Percentiles rank a stretch among this genome's conserved stretches.
These are phyloP conservation scores for Kazachstania psychrophila DNA, from an alignment of 805 yeast genomes.

Conservation along the genomic window DNA sequence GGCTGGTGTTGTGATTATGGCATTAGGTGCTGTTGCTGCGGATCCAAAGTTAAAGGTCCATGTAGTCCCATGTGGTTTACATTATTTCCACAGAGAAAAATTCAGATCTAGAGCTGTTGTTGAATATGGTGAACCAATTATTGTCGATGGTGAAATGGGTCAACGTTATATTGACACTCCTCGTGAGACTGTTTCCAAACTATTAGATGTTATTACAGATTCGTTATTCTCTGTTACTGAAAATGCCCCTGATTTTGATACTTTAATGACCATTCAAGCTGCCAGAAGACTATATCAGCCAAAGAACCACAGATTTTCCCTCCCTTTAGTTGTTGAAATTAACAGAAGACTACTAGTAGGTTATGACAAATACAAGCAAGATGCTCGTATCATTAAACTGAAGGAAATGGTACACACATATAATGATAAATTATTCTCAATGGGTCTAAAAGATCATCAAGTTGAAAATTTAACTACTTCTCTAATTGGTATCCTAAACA, in stretches of 20 bases:
- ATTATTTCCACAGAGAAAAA: slow-evolving; percentile 88
- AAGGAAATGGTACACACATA: slow-evolving; percentile 57
- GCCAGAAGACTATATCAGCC: slow-evolving; percentile 67
- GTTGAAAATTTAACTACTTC: slow-evolving; percentile 41
- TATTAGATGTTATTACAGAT: slow-evolving; percentile 62
- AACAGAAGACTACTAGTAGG: slow-evolving; percentile 81
- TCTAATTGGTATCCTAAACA: slow-evolving; percentile 36
- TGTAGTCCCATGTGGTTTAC: slow-evolving; percentile 92
- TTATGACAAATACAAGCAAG: slow-evolving; percentile 64
- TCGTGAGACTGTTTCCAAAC: slow-evolving; percentile 61
- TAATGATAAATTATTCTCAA: slow-evolving; percentile 51
- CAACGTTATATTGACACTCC: slow-evolving; percentile 55
- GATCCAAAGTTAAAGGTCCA: slow-evolving; percentile 67
- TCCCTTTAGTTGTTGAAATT: slow-evolving; percentile 77
- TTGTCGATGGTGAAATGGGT: slow-evolving; percentile 53
- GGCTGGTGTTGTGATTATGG: slow-evolving; percentile 98
- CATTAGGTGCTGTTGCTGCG: slow-evolving; percentile 80
- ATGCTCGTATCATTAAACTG: slow-evolving; percentile 55
- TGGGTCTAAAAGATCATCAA: slow-evolving; percentile 67
- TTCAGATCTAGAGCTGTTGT: slow-evolving; percentile 89
- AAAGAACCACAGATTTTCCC: slow-evolving; percentile 34
- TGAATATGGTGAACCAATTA: slow-evolving; percentile 85
- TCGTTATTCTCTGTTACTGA: slow-evolving; percentile 83
- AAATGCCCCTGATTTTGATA: slow-evolving; percentile 89
- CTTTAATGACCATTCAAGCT: slow-evolving; percentile 88